Evolutionary conservation across 2,329 filamentous ascomycete genomes (phyloP), one percentile per base, ranked within the genome.

Genomic region (Onygena corvina): DNA sequence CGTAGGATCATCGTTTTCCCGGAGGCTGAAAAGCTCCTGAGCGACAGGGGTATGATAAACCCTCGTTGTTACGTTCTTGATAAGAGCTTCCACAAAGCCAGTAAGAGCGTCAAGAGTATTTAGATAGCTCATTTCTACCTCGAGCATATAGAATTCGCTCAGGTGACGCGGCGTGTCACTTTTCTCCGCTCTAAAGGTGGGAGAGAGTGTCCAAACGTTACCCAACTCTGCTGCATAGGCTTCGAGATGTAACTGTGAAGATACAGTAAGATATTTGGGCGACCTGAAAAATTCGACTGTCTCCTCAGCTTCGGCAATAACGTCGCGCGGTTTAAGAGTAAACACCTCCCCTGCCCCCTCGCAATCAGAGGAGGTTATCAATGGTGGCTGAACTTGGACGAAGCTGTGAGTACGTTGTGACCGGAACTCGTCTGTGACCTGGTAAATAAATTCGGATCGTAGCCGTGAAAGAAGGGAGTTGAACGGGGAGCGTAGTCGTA

Each of bases 141-240:
- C 92, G 2, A 98, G 77, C 92, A 98, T 96, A 69, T 96, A 96
- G 61, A 98, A 96, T 62, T 98, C 92, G 70, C 87, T 94, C 53
- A 98, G 73, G 67, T 98, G 92, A 23, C 92, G 81, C 4, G 88
- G 82, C 0, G 92, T 96, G 61, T 96, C 89, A 66, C 88, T 95
- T 62, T 81, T 82, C 65, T 95, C 92, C 3, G 92, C 92, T 31
- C 92, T 80, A 62, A 98, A 98, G 0, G 88, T 93, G 2, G 92
- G 92, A 3, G 89, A 92, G 8, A 98, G 70, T 1, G 89, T 85
- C 89, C 92, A 98, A 5, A 96, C 92, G 58, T 84, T 86, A 33
- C 86, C 86, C 25, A 95, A 76, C 16, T 89, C 82, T 59, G 94
- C 88, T 0, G 89, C 82, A 50, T 95, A 76, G 2, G 92, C 88